Percentiles rank a stretch among this genome's conserved stretches.
These are phyloP conservation scores for Xylaria telfairii DNA, from an alignment of 495 filamentous ascomycete genomes.

Conservation along the genomic window DNA sequence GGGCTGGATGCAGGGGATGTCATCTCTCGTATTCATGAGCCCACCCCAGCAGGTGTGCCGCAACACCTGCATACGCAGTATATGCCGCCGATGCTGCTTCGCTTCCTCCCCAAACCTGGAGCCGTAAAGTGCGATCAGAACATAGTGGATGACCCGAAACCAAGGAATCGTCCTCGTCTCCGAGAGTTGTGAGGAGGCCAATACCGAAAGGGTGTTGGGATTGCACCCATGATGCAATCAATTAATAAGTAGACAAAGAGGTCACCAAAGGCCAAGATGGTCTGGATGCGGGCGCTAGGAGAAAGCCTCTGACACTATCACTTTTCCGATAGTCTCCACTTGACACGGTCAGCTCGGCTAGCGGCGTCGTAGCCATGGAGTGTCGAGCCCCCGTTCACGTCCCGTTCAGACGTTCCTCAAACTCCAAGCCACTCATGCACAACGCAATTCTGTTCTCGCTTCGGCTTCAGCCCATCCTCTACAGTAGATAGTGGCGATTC, in stretches of 20 bases:
- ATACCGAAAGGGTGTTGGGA: neutral
- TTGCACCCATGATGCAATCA: neutral
- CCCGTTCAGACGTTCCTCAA: neutral
- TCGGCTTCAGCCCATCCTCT: constrained; percentile 6
- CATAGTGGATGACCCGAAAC: neutral
- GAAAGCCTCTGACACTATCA: neutral
- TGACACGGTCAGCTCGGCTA: constrained; percentile 7
- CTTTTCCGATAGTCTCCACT: constrained; percentile 3
- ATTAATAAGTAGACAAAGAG: constrained; percentile 23
- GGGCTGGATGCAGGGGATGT: constrained; percentile 10
- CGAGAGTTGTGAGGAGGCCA: neutral
- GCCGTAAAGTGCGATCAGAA: neutral
- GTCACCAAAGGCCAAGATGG: neutral
- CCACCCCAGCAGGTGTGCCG: constrained; percentile 13
- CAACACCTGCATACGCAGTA: constrained; percentile 4
- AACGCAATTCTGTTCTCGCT: constrained; percentile 12
- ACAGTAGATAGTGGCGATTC: constrained; percentile 1
- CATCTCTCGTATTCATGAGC: constrained; percentile 24
- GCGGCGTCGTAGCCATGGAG: constrained; percentile 4
- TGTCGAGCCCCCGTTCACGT: neutral
- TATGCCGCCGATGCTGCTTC: neutral
- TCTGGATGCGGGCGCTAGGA: constrained; percentile 13
- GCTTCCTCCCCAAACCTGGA: neutral
- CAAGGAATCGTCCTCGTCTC: neutral
- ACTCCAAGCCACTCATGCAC: neutral